Conservation (phyloP, 306 rosid genomes). For the Fragaria iinumae region DNA sequence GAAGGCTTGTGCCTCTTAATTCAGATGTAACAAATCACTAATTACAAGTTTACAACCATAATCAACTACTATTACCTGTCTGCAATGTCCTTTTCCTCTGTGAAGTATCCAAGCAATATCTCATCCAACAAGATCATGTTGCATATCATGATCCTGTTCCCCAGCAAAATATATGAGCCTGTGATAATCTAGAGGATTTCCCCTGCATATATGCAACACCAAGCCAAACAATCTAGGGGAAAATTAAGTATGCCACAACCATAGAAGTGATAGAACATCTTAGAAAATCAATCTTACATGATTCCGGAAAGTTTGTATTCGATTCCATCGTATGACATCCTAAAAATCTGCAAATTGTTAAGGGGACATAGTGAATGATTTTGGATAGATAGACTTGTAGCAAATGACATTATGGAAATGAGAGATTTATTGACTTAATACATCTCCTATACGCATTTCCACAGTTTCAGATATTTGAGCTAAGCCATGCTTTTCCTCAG, state of each 20-base stretch:
- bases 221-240: neutral
- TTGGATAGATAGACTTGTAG: neutral
- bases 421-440: constrained; percentile 16
- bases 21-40: neutral
- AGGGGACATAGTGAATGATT: neutral
- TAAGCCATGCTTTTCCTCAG: constrained; percentile 54
- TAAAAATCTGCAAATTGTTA: constrained; percentile 56
- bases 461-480: constrained; percentile 42
- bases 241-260: neutral
- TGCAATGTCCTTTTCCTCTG: constrained; percentile 74
- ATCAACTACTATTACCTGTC: constrained; percentile 42
- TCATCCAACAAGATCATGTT: constrained; percentile 82
- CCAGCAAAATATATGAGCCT: constrained; percentile 75
- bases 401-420: neutral
- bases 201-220: constrained; percentile 46
- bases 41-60: neutral
- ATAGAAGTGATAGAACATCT: neutral
- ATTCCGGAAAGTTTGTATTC: constrained; percentile 58
- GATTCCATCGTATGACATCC: constrained; percentile 32
- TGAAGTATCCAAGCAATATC: constrained; percentile 74
- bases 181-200: constrained; percentile 79
- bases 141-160: constrained; percentile 68
- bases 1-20: constrained; percentile 18
- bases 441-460: constrained; percentile 66
- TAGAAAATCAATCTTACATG: constrained; percentile 48